Evolutionary conservation across 1,284 basidiomycete genomes (phyloP).

Genomic region (Apiotrichum sp.): DNA sequence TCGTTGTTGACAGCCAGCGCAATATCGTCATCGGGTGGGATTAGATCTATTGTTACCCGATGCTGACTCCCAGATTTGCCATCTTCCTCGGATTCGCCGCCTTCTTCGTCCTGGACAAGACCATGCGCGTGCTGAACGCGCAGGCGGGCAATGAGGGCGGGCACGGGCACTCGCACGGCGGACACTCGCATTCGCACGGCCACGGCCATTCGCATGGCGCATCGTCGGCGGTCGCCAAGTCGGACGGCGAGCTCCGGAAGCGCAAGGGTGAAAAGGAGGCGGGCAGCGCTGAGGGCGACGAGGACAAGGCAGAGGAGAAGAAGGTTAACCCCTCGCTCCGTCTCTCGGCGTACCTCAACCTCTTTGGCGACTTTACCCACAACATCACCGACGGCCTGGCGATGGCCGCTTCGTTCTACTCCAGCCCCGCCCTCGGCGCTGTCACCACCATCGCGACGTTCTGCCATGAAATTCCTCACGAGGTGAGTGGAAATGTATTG

Average conservation of each 20-base stretch:
- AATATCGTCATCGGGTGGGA: constrained; percentile 73
- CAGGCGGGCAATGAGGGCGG: constrained; percentile 47
- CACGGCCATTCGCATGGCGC: constrained; percentile 52
- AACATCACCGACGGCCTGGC: constrained; percentile 70
- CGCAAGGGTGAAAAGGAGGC: constrained; percentile 28
- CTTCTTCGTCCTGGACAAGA: constrained; percentile 87
- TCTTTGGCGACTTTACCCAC: constrained; percentile 75
- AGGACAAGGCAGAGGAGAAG: constrained; percentile 19
- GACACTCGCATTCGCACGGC: constrained; percentile 55
- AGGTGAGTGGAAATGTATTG: constrained; percentile 39
- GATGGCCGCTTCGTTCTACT: constrained; percentile 87
- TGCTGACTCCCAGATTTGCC: constrained; percentile 53
- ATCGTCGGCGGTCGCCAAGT: constrained; percentile 24
- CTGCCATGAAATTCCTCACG: constrained; percentile 84
- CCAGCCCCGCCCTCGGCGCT: constrained; percentile 77
- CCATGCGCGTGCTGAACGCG: constrained; percentile 62
- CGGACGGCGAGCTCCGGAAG: constrained; percentile 23
- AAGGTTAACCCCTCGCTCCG: constrained; percentile 54
- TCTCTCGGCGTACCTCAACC: constrained; percentile 78
- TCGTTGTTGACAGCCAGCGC: constrained; percentile 79
- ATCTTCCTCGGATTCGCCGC: constrained; percentile 77
- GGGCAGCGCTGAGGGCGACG: neutral
- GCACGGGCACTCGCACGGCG: constrained; percentile 50
- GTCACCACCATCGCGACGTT: constrained; percentile 86
- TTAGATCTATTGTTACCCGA: neutral